Evolutionary conservation across 768 basidiomycete species (phyloP), one percentile per base, ranked within the genome.

Genomic region (Pleurotus pulmonarius): DNA sequence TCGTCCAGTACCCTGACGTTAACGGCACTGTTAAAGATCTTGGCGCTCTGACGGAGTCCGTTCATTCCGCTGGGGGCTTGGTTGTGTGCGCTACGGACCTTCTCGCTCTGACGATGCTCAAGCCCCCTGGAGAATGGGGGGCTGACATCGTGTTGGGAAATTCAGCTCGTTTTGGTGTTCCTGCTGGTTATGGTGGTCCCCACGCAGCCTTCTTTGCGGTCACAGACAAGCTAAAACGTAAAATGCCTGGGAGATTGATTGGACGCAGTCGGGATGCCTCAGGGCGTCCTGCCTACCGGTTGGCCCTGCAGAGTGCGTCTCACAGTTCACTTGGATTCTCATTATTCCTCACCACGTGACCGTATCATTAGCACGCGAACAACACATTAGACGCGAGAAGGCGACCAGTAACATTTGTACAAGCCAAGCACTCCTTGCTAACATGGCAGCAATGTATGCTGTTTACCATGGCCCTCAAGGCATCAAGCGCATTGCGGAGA

Each of bases 371-470:
- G 93, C 95, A 57, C 90, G 94, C 24, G 94, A 97, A 69, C 95
- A 96, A 71, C 94, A 97, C 66, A 97, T 98, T 60, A 89, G 96
- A 58, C 90, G 96, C 18, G 96, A 99, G 70, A 98, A 94, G 75
- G 96, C 97, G 0, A 99, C 97, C 3, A 94, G 92, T 66, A 98
- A 98, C 67, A 97, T 99, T 58, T 99, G 97, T 69, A 99, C 97
- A 5, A 92, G 91, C 62, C 95, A 99, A 73, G 97, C 94, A 0
- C 83, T 99, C 15, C 88, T 99, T 24, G 97, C 97, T 16, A 99
- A 99, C 73, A 98, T 98, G 93, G 93, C 97, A 16, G 94, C 95
- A 37, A 98, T 99, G 96, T 94, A 94, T 67, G 94, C 94, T 5
- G 85, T 98, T 18, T 98, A 97, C 69, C 97, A 99, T 66, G 97